phyloP scores from a whole-genome alignment of 176 grass and related monocot species.

The Phyllostachys edulis region DNA sequence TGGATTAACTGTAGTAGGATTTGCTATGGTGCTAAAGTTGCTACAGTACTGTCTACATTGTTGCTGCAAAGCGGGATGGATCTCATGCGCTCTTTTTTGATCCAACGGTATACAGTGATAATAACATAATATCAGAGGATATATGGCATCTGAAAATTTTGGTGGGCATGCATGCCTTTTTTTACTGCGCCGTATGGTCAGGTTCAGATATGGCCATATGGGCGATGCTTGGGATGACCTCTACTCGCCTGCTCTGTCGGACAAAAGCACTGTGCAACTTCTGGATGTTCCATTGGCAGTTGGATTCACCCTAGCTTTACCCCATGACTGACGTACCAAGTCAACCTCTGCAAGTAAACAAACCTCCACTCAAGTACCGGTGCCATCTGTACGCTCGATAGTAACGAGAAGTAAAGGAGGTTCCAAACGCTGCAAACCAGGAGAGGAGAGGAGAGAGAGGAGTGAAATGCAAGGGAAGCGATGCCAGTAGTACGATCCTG shows the following conservation, averaged over 20 bases:
- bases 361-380: not conserved
- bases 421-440: not conserved
- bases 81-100: too few species aligned
- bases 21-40: too few species aligned
- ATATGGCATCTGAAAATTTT: not conserved
- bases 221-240: not conserved
- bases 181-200: not conserved
- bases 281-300: not conserved
- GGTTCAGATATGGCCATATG: slow-evolving; percentile 29
- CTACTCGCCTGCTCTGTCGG: not conserved
- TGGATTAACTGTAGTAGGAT: too few species aligned
- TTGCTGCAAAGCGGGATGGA: too few species aligned
- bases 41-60: too few species aligned
- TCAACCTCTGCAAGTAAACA: not conserved
- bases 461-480: slow-evolving; percentile 38
- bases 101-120: too few species aligned
- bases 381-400: not conserved
- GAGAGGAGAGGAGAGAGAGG: not conserved
- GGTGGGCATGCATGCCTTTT: not conserved
- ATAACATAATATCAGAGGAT: too few species aligned
- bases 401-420: slow-evolving; percentile 18
- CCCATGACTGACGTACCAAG: not conserved
- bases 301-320: not conserved
- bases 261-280: not conserved
- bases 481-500: not conserved